These are phyloP conservation scores for Grosmannia clavigera DNA, from an alignment of 2,329 filamentous ascomycete genomes.

Conservation along the genomic window DNA sequence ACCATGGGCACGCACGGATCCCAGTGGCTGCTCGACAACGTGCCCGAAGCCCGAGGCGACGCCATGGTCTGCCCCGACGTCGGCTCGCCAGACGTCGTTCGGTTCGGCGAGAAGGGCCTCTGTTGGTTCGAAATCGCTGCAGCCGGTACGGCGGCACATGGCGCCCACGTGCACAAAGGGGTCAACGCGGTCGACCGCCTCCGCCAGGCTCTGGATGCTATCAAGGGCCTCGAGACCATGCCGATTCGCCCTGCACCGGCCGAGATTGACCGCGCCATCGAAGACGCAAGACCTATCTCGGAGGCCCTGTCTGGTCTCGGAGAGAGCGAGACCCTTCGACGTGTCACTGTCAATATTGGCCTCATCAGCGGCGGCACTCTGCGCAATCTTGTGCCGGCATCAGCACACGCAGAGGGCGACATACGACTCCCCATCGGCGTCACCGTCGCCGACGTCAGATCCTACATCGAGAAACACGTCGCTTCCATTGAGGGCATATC, in stretches of 20 bases:
- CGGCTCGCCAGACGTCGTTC: background rate
- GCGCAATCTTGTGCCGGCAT: background rate
- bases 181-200: background rate
- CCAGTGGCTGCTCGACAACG: background rate
- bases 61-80: background rate
- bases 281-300: background rate
- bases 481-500: background rate
- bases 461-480: background rate
- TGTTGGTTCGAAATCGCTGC: background rate
- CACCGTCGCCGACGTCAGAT: background rate
- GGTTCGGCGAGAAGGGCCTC: background rate
- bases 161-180: background rate
- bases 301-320: background rate
- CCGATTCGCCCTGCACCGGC: background rate
- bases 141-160: background rate
- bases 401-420: background rate
- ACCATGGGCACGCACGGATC: background rate
- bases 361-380: background rate
- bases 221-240: background rate
- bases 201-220: background rate
- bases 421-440: background rate
- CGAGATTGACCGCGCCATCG: background rate
- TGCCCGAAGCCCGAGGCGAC: background rate
- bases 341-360: background rate
- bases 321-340: background rate